Percentiles rank a stretch among this genome's conserved stretches.
phyloP scores from a whole-genome alignment of 1,139 yeast genomes.

The Yamadazyma buinensis region DNA sequence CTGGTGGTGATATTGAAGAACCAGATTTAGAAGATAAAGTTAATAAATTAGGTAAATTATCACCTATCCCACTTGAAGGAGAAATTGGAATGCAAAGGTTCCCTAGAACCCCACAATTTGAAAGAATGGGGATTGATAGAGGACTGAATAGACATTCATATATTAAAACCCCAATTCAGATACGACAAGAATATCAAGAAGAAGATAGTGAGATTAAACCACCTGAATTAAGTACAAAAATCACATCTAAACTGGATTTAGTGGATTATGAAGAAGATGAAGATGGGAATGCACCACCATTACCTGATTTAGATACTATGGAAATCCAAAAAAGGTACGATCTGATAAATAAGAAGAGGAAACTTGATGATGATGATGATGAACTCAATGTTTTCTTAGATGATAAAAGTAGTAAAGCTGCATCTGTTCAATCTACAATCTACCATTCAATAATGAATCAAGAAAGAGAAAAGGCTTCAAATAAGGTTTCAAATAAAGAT shows the following conservation, averaged over 20 bases:
- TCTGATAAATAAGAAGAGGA: conserved; percentile 9
- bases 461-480: conserved; percentile 4
- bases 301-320: conserved; percentile 24
- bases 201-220: conserved; percentile 38
- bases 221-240: conserved; percentile 16
- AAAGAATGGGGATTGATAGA: conserved; percentile 9
- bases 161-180: conserved; percentile 26
- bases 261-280: conserved; percentile 1
- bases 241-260: background rate
- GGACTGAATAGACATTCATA: conserved; percentile 12
- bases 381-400: conserved; percentile 35
- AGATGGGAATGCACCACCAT: conserved; percentile 15
- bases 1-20: background rate
- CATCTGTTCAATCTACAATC: conserved; percentile 26
- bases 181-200: conserved; percentile 19
- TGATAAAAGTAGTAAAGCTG: conserved; percentile 11
- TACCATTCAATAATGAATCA: conserved; percentile 26
- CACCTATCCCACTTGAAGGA: conserved; percentile 8
- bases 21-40: background rate
- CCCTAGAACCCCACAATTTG: conserved; percentile 48
- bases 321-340: conserved; percentile 15
- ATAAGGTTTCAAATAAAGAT: background rate
- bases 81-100: conserved; percentile 35
- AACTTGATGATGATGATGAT: conserved; percentile 7
- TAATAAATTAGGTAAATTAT: conserved; percentile 5